phyloP scores from a whole-genome alignment of 2,329 filamentous ascomycete species.

The Paecilomyces variotii region DNA sequence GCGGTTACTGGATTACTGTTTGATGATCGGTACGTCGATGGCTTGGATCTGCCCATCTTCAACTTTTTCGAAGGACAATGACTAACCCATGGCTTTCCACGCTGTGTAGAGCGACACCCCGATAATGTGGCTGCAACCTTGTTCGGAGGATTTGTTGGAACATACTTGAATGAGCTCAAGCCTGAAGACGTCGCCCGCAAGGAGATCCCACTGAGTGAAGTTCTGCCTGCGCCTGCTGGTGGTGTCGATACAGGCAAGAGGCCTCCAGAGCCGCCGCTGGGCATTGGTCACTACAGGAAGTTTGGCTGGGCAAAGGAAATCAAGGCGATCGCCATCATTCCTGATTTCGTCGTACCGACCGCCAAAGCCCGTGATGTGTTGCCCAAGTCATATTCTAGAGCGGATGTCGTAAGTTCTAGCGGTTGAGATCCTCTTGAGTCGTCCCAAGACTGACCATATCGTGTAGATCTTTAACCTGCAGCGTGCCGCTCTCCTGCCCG shows the following conservation, averaged over 20 bases:
- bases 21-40: conserved; percentile 72
- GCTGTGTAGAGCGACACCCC: conserved; percentile 60
- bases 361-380: conserved; percentile 82
- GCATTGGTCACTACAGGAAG: conserved; percentile 93
- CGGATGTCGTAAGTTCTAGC: conserved; percentile 62
- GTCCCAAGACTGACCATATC: conserved; percentile 2
- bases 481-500: conserved; percentile 81
- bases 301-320: conserved; percentile 92
- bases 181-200: conserved; percentile 82
- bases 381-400: conserved; percentile 67
- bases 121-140: conserved; percentile 93
- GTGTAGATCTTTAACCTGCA: conserved; percentile 74
- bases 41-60: background rate
- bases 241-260: conserved; percentile 81
- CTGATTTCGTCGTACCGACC: conserved; percentile 91
- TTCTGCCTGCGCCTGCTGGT: conserved; percentile 80
- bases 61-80: background rate
- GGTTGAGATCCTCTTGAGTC: background rate
- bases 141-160: conserved; percentile 94
- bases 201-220: conserved; percentile 91
- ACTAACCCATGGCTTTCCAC: background rate
- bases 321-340: conserved; percentile 94
- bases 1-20: conserved; percentile 84
- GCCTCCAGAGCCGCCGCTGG: conserved; percentile 80
- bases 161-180: conserved; percentile 85